These are phyloP conservation scores for Fagopyrum homotropicum DNA, from an alignment of 148 eudicot genomes.

Conservation along the genomic window DNA sequence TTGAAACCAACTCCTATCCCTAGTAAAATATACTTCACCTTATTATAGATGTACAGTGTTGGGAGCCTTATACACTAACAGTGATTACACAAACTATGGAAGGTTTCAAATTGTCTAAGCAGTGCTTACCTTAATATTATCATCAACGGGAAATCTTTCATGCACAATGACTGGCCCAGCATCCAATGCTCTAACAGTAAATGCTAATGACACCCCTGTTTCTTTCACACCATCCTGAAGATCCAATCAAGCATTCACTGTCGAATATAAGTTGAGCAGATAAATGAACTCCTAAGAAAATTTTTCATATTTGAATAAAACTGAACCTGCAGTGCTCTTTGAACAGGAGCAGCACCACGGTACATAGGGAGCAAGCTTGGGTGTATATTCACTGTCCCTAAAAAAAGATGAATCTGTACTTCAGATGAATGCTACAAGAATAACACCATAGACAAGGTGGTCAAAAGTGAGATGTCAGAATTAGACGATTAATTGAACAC, in stretches of 20 bases:
- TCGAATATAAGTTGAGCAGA: neutral
- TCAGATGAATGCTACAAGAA: conserved; percentile 4
- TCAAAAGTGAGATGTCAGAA: neutral
- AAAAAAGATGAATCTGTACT: neutral
- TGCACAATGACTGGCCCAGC: conserved; percentile 83
- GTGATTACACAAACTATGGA: neutral
- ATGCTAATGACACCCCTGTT: conserved; percentile 92
- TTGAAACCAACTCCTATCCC: neutral
- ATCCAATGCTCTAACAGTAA: conserved; percentile 83
- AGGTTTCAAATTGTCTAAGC: neutral
- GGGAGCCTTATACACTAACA: neutral
- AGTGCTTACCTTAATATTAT: conserved; percentile 62
- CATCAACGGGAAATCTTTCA: conserved; percentile 57
- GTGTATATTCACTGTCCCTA: conserved; percentile 95
- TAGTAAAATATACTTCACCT: neutral
- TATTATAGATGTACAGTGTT: neutral
- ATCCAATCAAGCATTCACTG: conserved; percentile 15
- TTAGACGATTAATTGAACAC: neutral
- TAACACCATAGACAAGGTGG: neutral
- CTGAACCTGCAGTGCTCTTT: conserved; percentile 91
- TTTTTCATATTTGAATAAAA: conserved; percentile 5
- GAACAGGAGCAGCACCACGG: conserved; percentile 99
- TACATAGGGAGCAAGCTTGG: conserved; percentile 94
- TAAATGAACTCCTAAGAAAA: neutral
- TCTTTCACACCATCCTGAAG: conserved; percentile 84